Base-by-base conservation (phyloP, 257 asterid genomes). In the Prunella vulgaris region DNA sequence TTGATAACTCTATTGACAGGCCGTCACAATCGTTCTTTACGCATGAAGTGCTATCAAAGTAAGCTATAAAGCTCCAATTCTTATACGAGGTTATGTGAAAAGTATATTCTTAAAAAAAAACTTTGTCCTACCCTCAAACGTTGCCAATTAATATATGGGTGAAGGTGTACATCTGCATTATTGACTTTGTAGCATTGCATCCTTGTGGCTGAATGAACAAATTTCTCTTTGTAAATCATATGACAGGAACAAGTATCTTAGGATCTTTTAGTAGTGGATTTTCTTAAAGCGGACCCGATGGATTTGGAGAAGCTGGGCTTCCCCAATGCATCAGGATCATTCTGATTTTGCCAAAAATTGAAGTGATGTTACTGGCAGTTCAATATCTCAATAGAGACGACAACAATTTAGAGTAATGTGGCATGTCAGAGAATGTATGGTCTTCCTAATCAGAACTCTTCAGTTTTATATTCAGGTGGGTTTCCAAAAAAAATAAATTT, bases 251-350 rank as follows among this genome's bases (percentile, higher is more conserved):
- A 91, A 97, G 89, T 94, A 94, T 74, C 94, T 87, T 61, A 83
- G 89, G 90, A 85, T 94, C 72, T 94, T 94, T 70, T 95, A 94
- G 81, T 89, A 89, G 81, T 90, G 91, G 81, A 94, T 94, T 68
- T 86, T 88, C 49, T 83, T 94, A 56, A 94, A 89, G 74, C 82
- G 99, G 66, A 92, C 98, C 99, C 89, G 80, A 88, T 94, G 98
- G 98, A 94, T 80, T 69, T 94, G 83, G 99, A 94, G 74, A 94
- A 94, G 80, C 84, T 91, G 99, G 99, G 99, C 97, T 76, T 86
- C 90, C 74, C 95, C 92, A 15, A 94, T 91, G 98, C 88, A 85
- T 79, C 96, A 86, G 83, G 97, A 92, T 74, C 97, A 89, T 79
- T 81, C 88, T 64, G 93, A 94, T 73, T 86, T 87, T 75, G 86